These are phyloP conservation scores for Coemansia sp. DNA, from an alignment of 192 early-diverging fungal genomes.

Conservation along the genomic window DNA sequence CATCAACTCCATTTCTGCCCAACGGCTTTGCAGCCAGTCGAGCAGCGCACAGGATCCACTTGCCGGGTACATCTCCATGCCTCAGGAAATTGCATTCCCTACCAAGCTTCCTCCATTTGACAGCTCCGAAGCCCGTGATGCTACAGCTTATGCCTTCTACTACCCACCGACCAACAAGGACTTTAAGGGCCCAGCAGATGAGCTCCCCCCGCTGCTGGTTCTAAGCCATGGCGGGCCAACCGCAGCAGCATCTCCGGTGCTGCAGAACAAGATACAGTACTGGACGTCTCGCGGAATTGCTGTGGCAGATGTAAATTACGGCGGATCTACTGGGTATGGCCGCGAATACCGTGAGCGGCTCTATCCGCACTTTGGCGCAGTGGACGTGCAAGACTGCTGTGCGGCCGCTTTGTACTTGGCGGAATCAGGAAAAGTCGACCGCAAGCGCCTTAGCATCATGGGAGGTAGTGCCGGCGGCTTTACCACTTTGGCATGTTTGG, in stretches of 20 bases:
- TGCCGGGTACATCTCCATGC: slow-evolving; percentile 59
- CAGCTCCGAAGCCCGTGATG: not conserved
- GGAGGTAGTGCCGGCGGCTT: slow-evolving; percentile 72
- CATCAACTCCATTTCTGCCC: slow-evolving; percentile 25
- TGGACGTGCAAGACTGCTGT: slow-evolving; percentile 78
- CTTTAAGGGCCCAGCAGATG: slow-evolving; percentile 50
- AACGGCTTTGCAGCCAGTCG: not conserved
- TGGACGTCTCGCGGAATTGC: slow-evolving; percentile 79
- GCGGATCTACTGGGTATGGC: slow-evolving; percentile 74
- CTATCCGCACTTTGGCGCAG: slow-evolving; percentile 66
- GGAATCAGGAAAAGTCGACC: slow-evolving; percentile 57
- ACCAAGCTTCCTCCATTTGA: slow-evolving; percentile 49
- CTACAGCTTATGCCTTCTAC: slow-evolving; percentile 54
- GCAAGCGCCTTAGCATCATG: slow-evolving; percentile 60
- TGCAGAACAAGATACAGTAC: slow-evolving; percentile 60
- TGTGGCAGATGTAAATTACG: slow-evolving; percentile 73
- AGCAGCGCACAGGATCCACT: not conserved
- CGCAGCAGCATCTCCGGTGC: slow-evolving; percentile 24
- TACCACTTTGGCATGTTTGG: slow-evolving; percentile 61
- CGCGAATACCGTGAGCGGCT: slow-evolving; percentile 72
- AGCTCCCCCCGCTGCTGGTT: slow-evolving; percentile 67
- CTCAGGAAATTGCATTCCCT: slow-evolving; percentile 60
- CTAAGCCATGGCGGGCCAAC: slow-evolving; percentile 76
- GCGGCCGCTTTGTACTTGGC: slow-evolving; percentile 65
- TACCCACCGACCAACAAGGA: slow-evolving; percentile 66